These are phyloP conservation scores for Musa schizocarpa DNA, from an alignment of 176 grass and related monocot species.

Conservation along the genomic window DNA sequence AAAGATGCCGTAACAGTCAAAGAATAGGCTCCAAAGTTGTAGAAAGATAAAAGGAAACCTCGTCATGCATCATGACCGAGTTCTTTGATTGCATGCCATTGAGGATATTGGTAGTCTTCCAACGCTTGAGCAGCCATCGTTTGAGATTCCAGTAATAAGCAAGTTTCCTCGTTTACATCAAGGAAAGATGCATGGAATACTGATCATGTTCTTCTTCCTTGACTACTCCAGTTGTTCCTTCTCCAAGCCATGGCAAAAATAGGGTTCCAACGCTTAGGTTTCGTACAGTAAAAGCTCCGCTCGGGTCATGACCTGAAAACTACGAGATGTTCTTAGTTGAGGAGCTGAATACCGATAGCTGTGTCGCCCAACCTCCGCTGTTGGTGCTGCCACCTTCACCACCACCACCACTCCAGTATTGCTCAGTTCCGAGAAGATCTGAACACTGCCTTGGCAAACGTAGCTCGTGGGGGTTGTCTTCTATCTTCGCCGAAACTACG, in stretches of 20 bases:
- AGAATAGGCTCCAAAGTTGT: constrained; percentile 13
- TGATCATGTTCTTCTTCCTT: background rate
- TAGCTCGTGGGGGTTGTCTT: background rate
- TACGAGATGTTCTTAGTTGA: background rate
- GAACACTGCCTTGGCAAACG: constrained; percentile 11
- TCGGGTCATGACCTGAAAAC: background rate
- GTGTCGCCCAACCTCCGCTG: constrained; percentile 45
- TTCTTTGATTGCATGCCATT: constrained; percentile 6
- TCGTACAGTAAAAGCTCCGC: background rate
- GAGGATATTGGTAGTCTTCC: background rate
- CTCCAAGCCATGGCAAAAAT: background rate
- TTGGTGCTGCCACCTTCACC: constrained; percentile 1
- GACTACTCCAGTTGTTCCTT: background rate
- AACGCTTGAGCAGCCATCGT: too few species aligned
- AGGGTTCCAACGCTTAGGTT: background rate
- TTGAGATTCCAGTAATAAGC: too few species aligned
- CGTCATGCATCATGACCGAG: background rate
- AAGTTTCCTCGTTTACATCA: background rate
- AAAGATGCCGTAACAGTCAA: constrained; percentile 12
- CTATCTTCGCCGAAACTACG: constrained; percentile 8
- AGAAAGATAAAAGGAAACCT: constrained; percentile 19
- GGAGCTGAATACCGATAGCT: constrained; percentile 57
- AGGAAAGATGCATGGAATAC: background rate
- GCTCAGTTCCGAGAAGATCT: constrained; percentile 42
- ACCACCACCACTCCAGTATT: constrained; percentile 41